A percentile compares a stretch with the other conserved stretches of the same genome.
Evolutionary conservation across 257 asterid genomes (phyloP).

Genomic region (Plantago major): DNA sequence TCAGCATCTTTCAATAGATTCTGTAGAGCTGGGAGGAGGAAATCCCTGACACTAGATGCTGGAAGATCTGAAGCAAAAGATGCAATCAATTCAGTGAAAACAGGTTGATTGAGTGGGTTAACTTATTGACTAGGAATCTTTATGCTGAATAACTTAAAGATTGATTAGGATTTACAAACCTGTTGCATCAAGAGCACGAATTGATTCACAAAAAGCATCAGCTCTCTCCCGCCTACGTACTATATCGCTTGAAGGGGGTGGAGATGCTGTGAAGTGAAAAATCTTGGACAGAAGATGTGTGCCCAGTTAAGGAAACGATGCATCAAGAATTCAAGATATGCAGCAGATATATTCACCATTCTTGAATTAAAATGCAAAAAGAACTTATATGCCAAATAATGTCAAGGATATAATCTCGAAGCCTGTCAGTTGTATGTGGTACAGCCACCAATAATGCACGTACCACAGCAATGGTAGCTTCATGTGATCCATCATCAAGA

Average conservation of each 20-base stretch:
- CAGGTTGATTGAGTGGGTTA: slow-evolving; percentile 8
- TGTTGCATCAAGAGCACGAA: slow-evolving; percentile 98
- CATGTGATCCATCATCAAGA: slow-evolving; percentile 98
- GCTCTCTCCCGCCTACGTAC: slow-evolving; percentile 73
- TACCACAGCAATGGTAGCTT: slow-evolving; percentile 88
- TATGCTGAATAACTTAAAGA: background rate
- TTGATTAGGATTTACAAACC: slow-evolving; percentile 37
- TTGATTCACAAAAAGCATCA: slow-evolving; percentile 91
- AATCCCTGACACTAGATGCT: slow-evolving; percentile 63
- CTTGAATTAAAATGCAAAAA: slow-evolving; percentile 11
- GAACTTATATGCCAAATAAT: slow-evolving; percentile 14
- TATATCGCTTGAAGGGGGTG: slow-evolving; percentile 66
- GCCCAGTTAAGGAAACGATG: slow-evolving; percentile 43
- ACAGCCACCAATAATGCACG: slow-evolving; percentile 89
- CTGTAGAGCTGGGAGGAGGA: slow-evolving; percentile 86
- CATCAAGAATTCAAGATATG: background rate
- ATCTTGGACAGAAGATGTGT: slow-evolving; percentile 92
- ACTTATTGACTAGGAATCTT: background rate
- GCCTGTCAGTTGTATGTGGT: slow-evolving; percentile 79
- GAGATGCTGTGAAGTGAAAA: slow-evolving; percentile 65
- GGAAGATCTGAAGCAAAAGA: slow-evolving; percentile 61
- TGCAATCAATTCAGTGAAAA: background rate
- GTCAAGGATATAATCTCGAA: slow-evolving; percentile 93
- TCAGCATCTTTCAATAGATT: slow-evolving; percentile 79
- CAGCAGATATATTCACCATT: slow-evolving; percentile 9